phyloP scores from a whole-genome alignment of 768 basidiomycete genomes.

The Chlorophyllum brunneum region DNA sequence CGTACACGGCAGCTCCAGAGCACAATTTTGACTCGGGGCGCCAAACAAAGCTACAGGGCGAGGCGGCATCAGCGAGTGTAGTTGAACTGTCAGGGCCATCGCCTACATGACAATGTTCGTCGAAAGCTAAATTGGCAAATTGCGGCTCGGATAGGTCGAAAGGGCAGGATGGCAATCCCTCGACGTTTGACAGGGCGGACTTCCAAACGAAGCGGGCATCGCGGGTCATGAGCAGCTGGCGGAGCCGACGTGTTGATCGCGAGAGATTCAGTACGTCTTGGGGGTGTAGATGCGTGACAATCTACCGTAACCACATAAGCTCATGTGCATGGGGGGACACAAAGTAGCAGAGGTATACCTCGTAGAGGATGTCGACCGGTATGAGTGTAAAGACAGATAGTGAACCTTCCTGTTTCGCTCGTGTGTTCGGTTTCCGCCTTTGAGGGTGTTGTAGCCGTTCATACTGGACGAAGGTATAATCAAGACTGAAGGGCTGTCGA shows the following conservation, averaged over 20 bases:
- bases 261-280: constrained; percentile 43
- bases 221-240: constrained; percentile 33
- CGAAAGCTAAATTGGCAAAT: constrained; percentile 43
- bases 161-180: constrained; percentile 39
- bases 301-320: constrained; percentile 23
- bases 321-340: not conserved
- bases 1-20: constrained; percentile 35
- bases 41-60: constrained; percentile 28
- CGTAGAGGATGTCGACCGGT: constrained; percentile 30
- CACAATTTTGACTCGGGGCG: constrained; percentile 25
- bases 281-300: constrained; percentile 40
- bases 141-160: constrained; percentile 40
- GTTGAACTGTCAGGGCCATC: not conserved
- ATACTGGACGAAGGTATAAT: constrained; percentile 2
- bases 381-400: constrained; percentile 18
- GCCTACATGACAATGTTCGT: constrained; percentile 40
- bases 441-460: not conserved
- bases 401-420: constrained; percentile 9
- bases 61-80: not conserved
- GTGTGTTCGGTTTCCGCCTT: not conserved
- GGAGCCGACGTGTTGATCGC: constrained; percentile 37
- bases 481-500: constrained; percentile 1
- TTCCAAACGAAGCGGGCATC: constrained; percentile 34
- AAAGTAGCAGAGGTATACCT: constrained; percentile 20
- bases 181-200: constrained; percentile 26